phyloP scores from a whole-genome alignment of 139 green algal species.

The Chlamydomonas urium region DNA sequence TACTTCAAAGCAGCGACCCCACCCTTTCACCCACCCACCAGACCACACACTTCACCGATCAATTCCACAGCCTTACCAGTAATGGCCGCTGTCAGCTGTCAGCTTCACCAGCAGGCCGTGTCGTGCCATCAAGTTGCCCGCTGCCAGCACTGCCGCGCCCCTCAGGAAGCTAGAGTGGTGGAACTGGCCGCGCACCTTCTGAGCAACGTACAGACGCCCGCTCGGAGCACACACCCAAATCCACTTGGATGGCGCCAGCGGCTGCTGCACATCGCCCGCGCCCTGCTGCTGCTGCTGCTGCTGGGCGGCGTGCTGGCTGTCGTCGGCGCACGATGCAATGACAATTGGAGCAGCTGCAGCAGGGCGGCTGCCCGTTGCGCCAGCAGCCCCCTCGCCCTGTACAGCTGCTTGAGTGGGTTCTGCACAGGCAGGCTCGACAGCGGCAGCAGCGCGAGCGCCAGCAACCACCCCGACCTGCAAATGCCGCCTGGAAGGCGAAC shows the following conservation, averaged over 20 bases:
- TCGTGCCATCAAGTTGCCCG: conserved; percentile 37
- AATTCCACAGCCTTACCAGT: conserved; percentile 27
- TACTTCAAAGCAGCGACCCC: no score
- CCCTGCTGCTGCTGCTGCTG: no score
- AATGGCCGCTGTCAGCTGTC: conserved; percentile 59
- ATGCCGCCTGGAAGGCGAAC: no score
- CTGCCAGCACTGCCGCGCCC: neutral
- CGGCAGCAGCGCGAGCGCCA: conserved; percentile 4
- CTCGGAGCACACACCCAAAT: conserved; percentile 58
- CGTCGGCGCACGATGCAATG: neutral
- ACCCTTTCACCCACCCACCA: no score
- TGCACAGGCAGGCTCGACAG: conserved; percentile 7
- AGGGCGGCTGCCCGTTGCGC: neutral
- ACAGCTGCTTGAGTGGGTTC: neutral
- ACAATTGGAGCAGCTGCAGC: neutral
- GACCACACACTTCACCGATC: neutral
- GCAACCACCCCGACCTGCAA: neutral
- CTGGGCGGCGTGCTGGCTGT: conserved; percentile 29
- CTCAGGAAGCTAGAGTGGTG: conserved; percentile 63
- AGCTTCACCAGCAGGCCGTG: conserved; percentile 50
- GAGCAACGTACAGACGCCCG: conserved; percentile 48
- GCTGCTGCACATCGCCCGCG: no score
- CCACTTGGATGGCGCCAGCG: no score
- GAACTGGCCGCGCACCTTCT: conserved; percentile 42
- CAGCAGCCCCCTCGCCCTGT: neutral